A percentile compares a stretch with the other conserved stretches of the same genome.
These are phyloP conservation scores for Coniella vitis DNA, from an alignment of 2,329 filamentous ascomycete species.

Conservation along the genomic window DNA sequence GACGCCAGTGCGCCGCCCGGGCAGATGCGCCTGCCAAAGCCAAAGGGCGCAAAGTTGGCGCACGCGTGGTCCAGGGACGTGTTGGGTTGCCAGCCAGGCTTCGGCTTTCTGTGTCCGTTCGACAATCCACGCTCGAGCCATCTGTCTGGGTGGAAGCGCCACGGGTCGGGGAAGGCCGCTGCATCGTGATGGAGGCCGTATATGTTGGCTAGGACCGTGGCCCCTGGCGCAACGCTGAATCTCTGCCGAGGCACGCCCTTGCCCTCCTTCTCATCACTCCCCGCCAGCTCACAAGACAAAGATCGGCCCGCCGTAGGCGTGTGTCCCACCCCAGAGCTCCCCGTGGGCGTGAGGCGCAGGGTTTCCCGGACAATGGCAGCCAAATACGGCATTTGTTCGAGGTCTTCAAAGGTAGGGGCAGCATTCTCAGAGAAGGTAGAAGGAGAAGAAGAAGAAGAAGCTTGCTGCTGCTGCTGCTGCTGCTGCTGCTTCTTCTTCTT, in stretches of 20 bases:
- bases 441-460: no score
- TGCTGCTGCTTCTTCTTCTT: background rate
- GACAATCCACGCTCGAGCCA: background rate
- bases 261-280: no score
- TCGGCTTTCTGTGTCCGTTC: no score
- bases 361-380: constrained; percentile 10
- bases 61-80: constrained; percentile 5
- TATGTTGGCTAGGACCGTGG: constrained; percentile 8
- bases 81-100: no score
- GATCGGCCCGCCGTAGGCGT: background rate
- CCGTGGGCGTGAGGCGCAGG: constrained; percentile 10
- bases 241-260: no score
- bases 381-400: constrained; percentile 7
- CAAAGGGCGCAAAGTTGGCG: constrained; percentile 11
- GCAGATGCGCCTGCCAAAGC: constrained; percentile 11
- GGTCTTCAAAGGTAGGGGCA: constrained; percentile 6
- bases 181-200: constrained; percentile 13
- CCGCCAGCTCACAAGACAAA: background rate
- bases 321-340: constrained; percentile 13
- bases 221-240: constrained; percentile 1
- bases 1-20: constrained; percentile 9
- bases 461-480: no score
- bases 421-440: no score
- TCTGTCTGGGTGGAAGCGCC: constrained; percentile 10
- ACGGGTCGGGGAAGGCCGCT: constrained; percentile 4